Percentiles rank a stretch among this genome's conserved stretches.
phyloP scores from a whole-genome alignment of 2,329 filamentous ascomycete genomes.

The Aspergillus sp. region DNA sequence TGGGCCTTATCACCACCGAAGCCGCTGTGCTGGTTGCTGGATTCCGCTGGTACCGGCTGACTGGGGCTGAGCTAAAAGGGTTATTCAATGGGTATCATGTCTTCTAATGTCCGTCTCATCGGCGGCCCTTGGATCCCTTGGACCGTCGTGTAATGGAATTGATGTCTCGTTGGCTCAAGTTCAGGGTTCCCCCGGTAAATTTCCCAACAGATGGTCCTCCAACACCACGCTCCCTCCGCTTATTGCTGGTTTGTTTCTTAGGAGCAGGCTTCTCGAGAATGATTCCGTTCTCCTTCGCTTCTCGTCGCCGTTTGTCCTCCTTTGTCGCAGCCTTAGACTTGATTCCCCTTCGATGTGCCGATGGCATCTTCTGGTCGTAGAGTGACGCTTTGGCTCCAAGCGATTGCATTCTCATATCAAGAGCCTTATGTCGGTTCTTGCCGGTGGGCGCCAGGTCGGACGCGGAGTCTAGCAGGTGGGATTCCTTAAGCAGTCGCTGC shows the following conservation, averaged over 20 bases:
- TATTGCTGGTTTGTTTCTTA: constrained; percentile 28
- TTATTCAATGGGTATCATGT: neutral
- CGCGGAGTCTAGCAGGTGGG: constrained; percentile 68
- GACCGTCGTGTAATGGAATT: constrained; percentile 56
- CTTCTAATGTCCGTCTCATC: constrained; percentile 8
- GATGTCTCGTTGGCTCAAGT: constrained; percentile 70
- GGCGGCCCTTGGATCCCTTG: constrained; percentile 19
- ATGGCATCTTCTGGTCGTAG: constrained; percentile 78
- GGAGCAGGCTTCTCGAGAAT: constrained; percentile 61
- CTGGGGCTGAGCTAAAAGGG: neutral
- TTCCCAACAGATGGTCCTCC: constrained; percentile 73
- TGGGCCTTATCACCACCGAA: no score
- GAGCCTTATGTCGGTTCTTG: constrained; percentile 69
- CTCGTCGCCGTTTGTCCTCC: constrained; percentile 64
- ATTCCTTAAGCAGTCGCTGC: constrained; percentile 84
- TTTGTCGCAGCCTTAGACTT: constrained; percentile 55
- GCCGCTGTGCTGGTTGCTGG: neutral
- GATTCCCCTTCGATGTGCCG: constrained; percentile 81
- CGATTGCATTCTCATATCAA: constrained; percentile 74
- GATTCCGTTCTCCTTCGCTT: constrained; percentile 85
- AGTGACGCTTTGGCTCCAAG: constrained; percentile 73
- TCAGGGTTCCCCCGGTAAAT: constrained; percentile 72
- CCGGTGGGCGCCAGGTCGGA: constrained; percentile 55
- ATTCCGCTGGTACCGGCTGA: neutral
- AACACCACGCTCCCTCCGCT: constrained; percentile 55